phyloP scores from a whole-genome alignment of 2,329 filamentous ascomycete genomes.

The Cyanodermella asteris region DNA sequence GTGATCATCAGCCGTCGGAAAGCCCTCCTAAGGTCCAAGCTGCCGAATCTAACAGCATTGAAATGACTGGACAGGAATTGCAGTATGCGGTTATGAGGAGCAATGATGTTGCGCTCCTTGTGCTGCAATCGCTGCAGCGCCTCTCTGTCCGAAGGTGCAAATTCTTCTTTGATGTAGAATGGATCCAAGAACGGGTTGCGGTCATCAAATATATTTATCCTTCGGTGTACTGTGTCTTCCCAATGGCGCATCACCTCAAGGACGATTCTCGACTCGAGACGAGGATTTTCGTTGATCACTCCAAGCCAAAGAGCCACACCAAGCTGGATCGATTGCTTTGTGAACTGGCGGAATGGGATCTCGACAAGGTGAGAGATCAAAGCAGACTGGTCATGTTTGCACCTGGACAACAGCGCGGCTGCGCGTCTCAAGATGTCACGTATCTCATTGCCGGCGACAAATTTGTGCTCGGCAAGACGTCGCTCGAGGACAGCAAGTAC shows the following conservation, averaged over 20 bases:
- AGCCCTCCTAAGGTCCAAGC: constrained; percentile 55
- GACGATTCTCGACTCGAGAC: constrained; percentile 66
- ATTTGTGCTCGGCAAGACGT: constrained; percentile 45
- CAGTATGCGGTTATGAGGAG: constrained; percentile 65
- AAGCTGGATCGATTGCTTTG: constrained; percentile 84
- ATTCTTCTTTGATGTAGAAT: constrained; percentile 79
- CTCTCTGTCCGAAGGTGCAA: constrained; percentile 70
- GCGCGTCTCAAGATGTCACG: constrained; percentile 66
- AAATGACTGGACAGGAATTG: constrained; percentile 91
- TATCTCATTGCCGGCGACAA: constrained; percentile 50
- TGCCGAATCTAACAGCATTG: constrained; percentile 74
- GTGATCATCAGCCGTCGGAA: constrained; percentile 63
- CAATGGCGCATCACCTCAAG: constrained; percentile 77
- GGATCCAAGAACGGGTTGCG: too few species aligned
- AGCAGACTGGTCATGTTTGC: constrained; percentile 49
- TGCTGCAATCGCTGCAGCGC: constrained; percentile 55
- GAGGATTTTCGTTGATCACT: constrained; percentile 86
- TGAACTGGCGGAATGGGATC: constrained; percentile 84
- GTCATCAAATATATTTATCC: too few species aligned
- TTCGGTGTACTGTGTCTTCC: constrained; percentile 61
- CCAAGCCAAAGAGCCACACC: constrained; percentile 92
- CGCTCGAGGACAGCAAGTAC: constrained; percentile 51
- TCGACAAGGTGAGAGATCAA: constrained; percentile 74
- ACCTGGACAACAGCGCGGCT: constrained; percentile 66
- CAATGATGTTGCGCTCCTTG: constrained; percentile 57